Percentiles rank a stretch among this genome's conserved stretches.
phyloP scores from a whole-genome alignment of 2,329 filamentous ascomycete species.

The Capronia coronata region DNA sequence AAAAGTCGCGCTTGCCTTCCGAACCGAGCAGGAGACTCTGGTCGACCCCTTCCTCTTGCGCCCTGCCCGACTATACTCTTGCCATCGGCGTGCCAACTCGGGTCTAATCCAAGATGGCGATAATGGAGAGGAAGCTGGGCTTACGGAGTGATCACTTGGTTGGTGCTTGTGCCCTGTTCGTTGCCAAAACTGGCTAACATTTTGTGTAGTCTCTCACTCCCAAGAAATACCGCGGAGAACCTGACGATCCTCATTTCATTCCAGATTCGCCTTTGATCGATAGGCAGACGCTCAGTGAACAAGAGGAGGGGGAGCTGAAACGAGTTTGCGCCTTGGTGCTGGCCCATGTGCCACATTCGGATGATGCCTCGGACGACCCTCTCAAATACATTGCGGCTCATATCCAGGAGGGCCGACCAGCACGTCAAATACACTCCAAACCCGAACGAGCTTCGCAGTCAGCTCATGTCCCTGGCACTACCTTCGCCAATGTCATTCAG shows the following conservation, averaged over 20 bases:
- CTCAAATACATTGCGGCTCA: slow-evolving; percentile 30
- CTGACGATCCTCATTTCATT: slow-evolving; percentile 30
- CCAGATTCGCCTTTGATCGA: slow-evolving; percentile 33
- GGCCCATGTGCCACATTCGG: slow-evolving; percentile 27
- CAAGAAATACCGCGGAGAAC: slow-evolving; percentile 35
- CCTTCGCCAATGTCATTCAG: slow-evolving; percentile 19
- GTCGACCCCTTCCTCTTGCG: neutral
- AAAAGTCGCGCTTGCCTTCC: neutral
- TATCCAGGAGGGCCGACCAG: slow-evolving; percentile 31
- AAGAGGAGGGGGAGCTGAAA: slow-evolving; percentile 34
- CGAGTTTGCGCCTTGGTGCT: slow-evolving; percentile 32
- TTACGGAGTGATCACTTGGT: slow-evolving; percentile 15
- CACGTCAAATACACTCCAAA: slow-evolving; percentile 20
- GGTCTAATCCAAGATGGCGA: neutral
- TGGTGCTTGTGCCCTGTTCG: neutral
- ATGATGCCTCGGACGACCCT: slow-evolving; percentile 27
- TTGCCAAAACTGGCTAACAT: slow-evolving; percentile 1
- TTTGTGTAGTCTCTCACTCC: slow-evolving; percentile 12
- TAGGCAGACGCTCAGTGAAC: slow-evolving; percentile 32
- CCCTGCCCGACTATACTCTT: neutral
- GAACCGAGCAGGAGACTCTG: neutral
- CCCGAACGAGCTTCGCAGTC: slow-evolving; percentile 23
- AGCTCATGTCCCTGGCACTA: slow-evolving; percentile 4
- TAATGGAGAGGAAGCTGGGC: slow-evolving; percentile 7
- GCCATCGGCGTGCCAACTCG: neutral